Conservation (phyloP, 2,329 filamentous ascomycete species). For the Dactylellina haptotyla region DNA sequence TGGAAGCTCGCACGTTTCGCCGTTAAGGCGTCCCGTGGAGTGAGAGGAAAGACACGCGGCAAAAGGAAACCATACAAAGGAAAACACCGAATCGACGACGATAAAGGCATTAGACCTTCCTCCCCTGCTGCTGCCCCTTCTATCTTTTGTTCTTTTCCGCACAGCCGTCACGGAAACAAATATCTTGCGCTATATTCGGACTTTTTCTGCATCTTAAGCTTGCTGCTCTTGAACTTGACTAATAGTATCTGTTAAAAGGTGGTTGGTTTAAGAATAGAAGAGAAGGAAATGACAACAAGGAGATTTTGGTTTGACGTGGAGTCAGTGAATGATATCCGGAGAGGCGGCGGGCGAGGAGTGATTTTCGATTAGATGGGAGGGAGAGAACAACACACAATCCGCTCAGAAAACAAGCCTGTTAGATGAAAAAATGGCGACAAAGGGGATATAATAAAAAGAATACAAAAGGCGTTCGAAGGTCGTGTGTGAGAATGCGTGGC, state of each 20-base stretch:
- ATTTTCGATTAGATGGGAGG: constrained; percentile 42
- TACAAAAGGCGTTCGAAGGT: constrained; percentile 32
- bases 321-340: constrained; percentile 32
- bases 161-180: constrained; percentile 20
- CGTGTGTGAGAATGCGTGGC: constrained; percentile 42
- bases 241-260: constrained; percentile 26
- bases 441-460: constrained; percentile 30
- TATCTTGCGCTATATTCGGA: constrained; percentile 13
- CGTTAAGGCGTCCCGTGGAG: constrained; percentile 4
- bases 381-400: constrained; percentile 51
- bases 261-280: constrained; percentile 40
- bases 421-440: constrained; percentile 33
- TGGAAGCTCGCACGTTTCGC: not conserved
- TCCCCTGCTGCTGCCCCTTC: constrained; percentile 9
- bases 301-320: constrained; percentile 51
- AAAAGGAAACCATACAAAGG: constrained; percentile 49
- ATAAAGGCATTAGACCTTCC: constrained; percentile 44
- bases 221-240: constrained; percentile 27
- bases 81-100: constrained; percentile 14
- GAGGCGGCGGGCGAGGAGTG: constrained; percentile 4
- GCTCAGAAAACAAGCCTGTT: constrained; percentile 49
- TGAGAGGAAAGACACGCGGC: constrained; percentile 14
- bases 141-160: constrained; percentile 16
- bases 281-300: constrained; percentile 33
- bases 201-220: constrained; percentile 10